Conservation (phyloP, 441 rosid species). For the Pelargonium cotyledonis region DNA sequence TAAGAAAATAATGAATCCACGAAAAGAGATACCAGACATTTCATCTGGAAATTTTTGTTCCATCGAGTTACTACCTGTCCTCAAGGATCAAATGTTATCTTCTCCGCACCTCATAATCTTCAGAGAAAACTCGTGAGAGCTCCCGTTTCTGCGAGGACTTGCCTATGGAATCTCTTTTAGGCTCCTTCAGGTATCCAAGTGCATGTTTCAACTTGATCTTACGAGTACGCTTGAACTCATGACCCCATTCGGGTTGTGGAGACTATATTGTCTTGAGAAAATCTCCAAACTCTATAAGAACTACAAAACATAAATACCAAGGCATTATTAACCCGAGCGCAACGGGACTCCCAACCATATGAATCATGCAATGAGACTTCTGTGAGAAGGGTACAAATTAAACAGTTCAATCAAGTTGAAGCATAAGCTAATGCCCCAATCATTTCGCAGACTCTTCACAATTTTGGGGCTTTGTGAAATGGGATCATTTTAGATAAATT, state of each 20-base stretch:
- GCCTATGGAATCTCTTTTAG: conserved; percentile 14
- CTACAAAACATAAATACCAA: conserved; percentile 2
- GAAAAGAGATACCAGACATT: conserved; percentile 46
- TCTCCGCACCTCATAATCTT: conserved; percentile 38
- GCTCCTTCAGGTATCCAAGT: conserved; percentile 7
- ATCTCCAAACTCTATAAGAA: conserved; percentile 25
- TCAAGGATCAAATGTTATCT: conserved; percentile 39
- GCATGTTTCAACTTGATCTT: conserved; percentile 14
- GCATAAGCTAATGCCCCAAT: background rate
- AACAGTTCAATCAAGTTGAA: background rate
- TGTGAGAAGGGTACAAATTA: background rate
- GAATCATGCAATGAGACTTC: conserved; percentile 4
- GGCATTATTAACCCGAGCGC: background rate
- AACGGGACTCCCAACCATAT: conserved; percentile 9
- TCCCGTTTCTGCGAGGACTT: conserved; percentile 19
- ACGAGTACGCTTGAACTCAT: conserved; percentile 6
- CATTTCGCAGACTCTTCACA: background rate
- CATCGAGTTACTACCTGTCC: conserved; percentile 35
- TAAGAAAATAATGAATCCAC: conserved; percentile 51
- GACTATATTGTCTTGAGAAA: conserved; percentile 21
- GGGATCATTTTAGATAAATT: background rate
- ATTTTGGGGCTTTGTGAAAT: too few species aligned
- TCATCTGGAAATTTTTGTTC: conserved; percentile 45
- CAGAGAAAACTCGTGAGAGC: conserved; percentile 51
- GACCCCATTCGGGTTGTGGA: conserved; percentile 6